Conservation (phyloP, 768 basidiomycete genomes). For the Russula sp. region DNA sequence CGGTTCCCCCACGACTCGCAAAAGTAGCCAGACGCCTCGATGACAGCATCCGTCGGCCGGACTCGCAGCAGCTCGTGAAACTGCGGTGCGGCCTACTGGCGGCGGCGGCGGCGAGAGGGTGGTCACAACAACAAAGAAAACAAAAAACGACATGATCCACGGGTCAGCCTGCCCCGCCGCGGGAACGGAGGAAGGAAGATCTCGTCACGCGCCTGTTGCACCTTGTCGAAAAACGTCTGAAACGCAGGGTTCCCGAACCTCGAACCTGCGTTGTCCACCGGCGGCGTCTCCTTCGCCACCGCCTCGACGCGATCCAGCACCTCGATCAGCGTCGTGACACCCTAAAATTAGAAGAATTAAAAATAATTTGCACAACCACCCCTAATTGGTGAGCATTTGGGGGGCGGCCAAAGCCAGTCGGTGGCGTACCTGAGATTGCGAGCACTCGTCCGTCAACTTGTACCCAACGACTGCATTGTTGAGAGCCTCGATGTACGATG, state of each 20-base stretch:
- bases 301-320: conserved; percentile 62
- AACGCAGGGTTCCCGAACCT: conserved; percentile 98
- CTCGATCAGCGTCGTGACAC: conserved; percentile 49
- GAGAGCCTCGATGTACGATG: conserved; percentile 63
- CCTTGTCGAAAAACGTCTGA: conserved; percentile 79
- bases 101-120: too few species aligned
- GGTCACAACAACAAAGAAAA: too few species aligned
- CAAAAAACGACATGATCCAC: background rate
- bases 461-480: conserved; percentile 70
- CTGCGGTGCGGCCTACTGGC: conserved; percentile 3
- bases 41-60: conserved; percentile 48
- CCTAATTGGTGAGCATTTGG: background rate
- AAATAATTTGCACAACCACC: background rate
- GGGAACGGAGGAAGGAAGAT: background rate
- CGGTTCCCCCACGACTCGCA: conserved; percentile 87
- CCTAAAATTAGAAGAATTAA: conserved; percentile 34
- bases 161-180: background rate
- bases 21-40: conserved; percentile 77
- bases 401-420: background rate
- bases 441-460: conserved; percentile 62
- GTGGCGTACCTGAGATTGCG: conserved; percentile 50
- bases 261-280: conserved; percentile 84
- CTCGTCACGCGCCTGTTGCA: conserved; percentile 47
- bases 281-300: conserved; percentile 64
- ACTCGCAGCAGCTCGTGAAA: conserved; percentile 48